Percentiles rank a stretch among this genome's conserved stretches.
phyloP scores from a whole-genome alignment of 768 basidiomycete genomes.

The Terana coerulea region DNA sequence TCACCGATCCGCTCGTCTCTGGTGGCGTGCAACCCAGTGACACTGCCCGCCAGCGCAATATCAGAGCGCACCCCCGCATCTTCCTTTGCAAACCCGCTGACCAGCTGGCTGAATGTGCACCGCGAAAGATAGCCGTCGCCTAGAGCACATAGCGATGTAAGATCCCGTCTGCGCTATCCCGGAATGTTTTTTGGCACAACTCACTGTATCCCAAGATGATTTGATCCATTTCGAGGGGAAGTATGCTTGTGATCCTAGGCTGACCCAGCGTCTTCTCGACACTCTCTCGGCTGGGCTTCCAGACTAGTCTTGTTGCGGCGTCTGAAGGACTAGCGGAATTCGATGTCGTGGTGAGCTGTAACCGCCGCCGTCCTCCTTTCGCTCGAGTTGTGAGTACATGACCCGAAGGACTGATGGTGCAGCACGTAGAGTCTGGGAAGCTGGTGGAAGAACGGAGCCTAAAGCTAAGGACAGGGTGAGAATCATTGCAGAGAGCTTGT shows the following conservation, averaged over 20 bases:
- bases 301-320: constrained; percentile 13
- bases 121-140: constrained; percentile 27
- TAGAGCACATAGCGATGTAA: constrained; percentile 12
- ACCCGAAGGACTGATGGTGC: not conserved
- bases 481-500: not conserved
- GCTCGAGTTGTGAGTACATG: constrained; percentile 20
- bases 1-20: constrained; percentile 59
- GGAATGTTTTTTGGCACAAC: no score
- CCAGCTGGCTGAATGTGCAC: constrained; percentile 23
- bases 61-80: constrained; percentile 40
- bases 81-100: constrained; percentile 13
- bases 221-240: constrained; percentile 51
- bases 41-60: constrained; percentile 39
- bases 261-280: not conserved
- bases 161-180: no score
- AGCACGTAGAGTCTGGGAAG: not conserved
- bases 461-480: not conserved
- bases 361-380: constrained; percentile 17
- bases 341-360: constrained; percentile 8
- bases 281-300: constrained; percentile 21
- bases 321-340: not conserved
- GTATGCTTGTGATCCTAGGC: constrained; percentile 19
- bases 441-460: not conserved
- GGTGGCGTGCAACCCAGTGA: constrained; percentile 51
- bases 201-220: constrained; percentile 52